A percentile compares a stretch with the other conserved stretches of the same genome.
Evolutionary conservation across 148 eudicot species (phyloP).

Genomic region (Amaranthus palmeri): DNA sequence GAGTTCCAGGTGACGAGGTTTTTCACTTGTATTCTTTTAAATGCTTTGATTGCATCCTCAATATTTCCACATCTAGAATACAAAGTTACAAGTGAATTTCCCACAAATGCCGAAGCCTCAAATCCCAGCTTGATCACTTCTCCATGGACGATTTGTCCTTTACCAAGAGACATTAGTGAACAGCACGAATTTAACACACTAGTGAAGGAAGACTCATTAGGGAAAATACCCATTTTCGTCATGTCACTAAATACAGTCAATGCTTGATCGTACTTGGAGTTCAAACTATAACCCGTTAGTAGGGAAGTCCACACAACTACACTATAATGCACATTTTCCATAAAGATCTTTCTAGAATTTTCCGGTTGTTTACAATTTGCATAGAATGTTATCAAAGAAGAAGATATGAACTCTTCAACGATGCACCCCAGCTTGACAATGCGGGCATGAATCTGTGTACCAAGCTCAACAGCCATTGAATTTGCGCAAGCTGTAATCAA

Average conservation of each 20-base stretch:
- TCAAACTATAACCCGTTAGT: conserved; percentile 59
- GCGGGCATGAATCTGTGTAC: conserved; percentile 58
- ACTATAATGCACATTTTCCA: conserved; percentile 44
- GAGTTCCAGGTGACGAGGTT: conserved; percentile 90
- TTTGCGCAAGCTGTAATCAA: conserved; percentile 64
- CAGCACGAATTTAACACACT: conserved; percentile 71
- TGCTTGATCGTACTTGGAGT: conserved; percentile 47
- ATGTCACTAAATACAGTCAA: conserved; percentile 54
- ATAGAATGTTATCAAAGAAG: conserved; percentile 69
- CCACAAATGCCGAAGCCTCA: conserved; percentile 54
- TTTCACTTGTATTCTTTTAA: conserved; percentile 39
- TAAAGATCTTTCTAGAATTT: conserved; percentile 46
- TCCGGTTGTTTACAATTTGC: conserved; percentile 59
- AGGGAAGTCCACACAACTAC: conserved; percentile 91
- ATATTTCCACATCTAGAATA: conserved; percentile 66
- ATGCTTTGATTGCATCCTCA: conserved; percentile 41
- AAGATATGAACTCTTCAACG: conserved; percentile 45
- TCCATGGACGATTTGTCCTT: conserved; percentile 55
- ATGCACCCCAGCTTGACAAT: conserved; percentile 45
- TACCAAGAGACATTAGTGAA: conserved; percentile 39
- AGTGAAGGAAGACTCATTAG: conserved; percentile 83
- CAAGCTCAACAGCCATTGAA: conserved; percentile 28
- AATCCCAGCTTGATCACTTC: conserved; percentile 47
- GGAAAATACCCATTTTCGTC: conserved; percentile 45
- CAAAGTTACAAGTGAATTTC: conserved; percentile 63